A percentile compares a stretch with the other conserved stretches of the same genome.
phyloP scores from a whole-genome alignment of 2,329 filamentous ascomycete species.

The Aspergillus sp. region DNA sequence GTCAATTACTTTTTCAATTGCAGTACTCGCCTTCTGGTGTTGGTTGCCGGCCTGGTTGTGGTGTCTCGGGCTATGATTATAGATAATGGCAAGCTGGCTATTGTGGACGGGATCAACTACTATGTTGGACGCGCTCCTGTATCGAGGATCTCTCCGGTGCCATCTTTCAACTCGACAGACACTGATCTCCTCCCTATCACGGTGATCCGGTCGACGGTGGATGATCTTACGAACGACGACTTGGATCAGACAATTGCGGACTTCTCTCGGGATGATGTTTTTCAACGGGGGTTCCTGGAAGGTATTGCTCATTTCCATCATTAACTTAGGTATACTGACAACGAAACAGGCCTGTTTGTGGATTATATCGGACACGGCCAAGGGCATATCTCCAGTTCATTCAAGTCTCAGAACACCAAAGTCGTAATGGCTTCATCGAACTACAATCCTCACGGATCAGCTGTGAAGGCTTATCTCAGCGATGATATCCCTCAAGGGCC shows the following conservation, averaged over 20 bases:
- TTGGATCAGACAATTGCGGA: background rate
- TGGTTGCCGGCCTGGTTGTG: background rate
- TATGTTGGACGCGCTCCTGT: background rate
- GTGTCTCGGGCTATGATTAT: background rate
- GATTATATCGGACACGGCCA: background rate
- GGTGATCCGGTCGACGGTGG: background rate
- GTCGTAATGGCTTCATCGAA: background rate
- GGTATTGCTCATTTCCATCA: background rate
- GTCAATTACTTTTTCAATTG: background rate
- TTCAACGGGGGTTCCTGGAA: background rate
- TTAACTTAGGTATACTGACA: no score
- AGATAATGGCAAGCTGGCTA: background rate
- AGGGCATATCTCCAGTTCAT: background rate
- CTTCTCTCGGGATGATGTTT: background rate
- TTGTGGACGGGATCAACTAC: background rate
- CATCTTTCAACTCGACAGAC: background rate
- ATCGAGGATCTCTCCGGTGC: background rate
- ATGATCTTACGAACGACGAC: background rate
- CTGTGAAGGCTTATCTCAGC: background rate
- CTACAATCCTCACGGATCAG: background rate
- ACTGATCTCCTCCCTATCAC: background rate
- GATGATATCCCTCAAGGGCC: slow-evolving; percentile 5
- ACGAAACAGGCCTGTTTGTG: background rate
- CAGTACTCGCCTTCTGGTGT: background rate
- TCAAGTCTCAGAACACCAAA: background rate